Conservation (phyloP, 1,284 basidiomycete species). For the Cutaneotrichosporon cavernicola region DNA sequence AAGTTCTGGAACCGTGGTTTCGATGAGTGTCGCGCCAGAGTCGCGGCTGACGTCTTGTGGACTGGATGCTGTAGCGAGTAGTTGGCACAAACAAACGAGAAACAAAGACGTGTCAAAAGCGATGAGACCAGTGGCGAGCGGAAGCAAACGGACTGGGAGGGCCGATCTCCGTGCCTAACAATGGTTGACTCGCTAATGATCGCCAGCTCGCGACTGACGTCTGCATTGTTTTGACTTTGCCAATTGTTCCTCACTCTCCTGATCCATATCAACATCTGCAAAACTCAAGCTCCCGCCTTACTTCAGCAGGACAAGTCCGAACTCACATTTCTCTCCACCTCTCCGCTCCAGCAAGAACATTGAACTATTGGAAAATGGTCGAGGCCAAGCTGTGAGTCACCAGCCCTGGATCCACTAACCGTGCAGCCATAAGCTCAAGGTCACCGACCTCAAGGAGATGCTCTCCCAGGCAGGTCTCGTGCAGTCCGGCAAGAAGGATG, state of each 20-base stretch:
- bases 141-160: not conserved
- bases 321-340: not conserved
- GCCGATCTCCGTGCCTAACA: not conserved
- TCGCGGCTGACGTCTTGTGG: conserved; percentile 3
- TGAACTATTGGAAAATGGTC: conserved; percentile 5
- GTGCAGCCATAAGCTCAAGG: conserved; percentile 52
- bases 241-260: not conserved
- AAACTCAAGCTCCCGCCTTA: not conserved
- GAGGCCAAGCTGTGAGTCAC: conserved; percentile 32
- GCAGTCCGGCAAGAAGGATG: conserved; percentile 53
- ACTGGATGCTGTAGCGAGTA: conserved; percentile 1
- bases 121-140: not conserved
- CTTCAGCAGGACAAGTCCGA: not conserved
- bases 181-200: not conserved
- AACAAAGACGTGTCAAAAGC: conserved; percentile 10
- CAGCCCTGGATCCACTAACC: conserved; percentile 9
- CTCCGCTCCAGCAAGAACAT: not conserved
- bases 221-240: not conserved
- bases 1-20: not conserved
- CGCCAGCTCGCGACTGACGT: not conserved
- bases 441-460: conserved; percentile 54
- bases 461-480: conserved; percentile 42
- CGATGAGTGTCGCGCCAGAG: not conserved
- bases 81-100: conserved; percentile 12
- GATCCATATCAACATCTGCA: not conserved